These are phyloP conservation scores for Micromonas commoda DNA, from an alignment of 139 green algal genomes.

Conservation along the genomic window DNA sequence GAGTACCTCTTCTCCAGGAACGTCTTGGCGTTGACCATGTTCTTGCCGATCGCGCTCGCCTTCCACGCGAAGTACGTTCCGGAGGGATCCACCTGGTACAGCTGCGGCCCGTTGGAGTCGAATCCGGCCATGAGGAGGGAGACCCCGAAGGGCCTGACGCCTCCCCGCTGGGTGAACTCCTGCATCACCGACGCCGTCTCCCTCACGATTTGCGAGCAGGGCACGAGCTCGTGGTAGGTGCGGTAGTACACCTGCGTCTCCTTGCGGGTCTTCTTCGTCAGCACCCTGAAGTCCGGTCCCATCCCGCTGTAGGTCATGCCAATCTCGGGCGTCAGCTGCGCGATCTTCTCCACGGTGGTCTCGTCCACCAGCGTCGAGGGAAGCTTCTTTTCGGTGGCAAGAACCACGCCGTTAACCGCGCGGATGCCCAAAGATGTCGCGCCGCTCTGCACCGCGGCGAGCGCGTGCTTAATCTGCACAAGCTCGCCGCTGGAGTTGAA, in stretches of 20 bases:
- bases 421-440: slow-evolving; percentile 94
- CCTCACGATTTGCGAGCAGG: slow-evolving; percentile 89
- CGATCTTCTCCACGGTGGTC: slow-evolving; percentile 75
- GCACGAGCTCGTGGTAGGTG: slow-evolving; percentile 94
- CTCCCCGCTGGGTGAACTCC: slow-evolving; percentile 85
- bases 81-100: slow-evolving; percentile 96
- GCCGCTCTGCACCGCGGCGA: slow-evolving; percentile 85
- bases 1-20: slow-evolving; percentile 71
- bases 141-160: slow-evolving; percentile 93
- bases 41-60: slow-evolving; percentile 96
- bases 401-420: slow-evolving; percentile 92
- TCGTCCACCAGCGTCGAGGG: slow-evolving; percentile 70
- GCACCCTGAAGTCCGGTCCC: slow-evolving; percentile 91
- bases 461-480: slow-evolving; percentile 94
- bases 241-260: slow-evolving; percentile 79
- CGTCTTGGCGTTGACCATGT: slow-evolving; percentile 91
- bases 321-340: slow-evolving; percentile 80
- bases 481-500: slow-evolving; percentile 98
- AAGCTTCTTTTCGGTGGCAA: slow-evolving; percentile 98
- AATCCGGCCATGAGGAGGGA: slow-evolving; percentile 91
- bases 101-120: slow-evolving; percentile 88
- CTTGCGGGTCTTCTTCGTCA: slow-evolving; percentile 88
- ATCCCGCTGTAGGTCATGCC: slow-evolving; percentile 97
- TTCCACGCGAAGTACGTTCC: slow-evolving; percentile 98
- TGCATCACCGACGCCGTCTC: slow-evolving; percentile 98